Percentiles rank a stretch among this genome's conserved stretches.
Conservation (phyloP, 306 rosid genomes). For the Vigna angularis region DNA sequence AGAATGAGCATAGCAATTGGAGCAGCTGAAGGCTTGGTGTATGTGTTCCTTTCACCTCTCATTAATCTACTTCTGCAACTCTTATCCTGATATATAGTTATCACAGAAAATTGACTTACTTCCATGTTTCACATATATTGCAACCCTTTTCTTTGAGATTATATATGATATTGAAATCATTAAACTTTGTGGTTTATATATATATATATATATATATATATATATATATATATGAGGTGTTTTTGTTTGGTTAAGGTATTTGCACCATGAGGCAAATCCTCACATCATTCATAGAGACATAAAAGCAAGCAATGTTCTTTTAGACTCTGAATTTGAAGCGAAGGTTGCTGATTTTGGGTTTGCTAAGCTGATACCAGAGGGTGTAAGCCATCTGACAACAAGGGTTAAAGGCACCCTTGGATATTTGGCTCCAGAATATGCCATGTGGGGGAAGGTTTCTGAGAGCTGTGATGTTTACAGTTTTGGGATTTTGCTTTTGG, state of each 20-base stretch:
- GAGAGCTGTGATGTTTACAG: slow-evolving; percentile 89
- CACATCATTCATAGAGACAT: slow-evolving; percentile 92
- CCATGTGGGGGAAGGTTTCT: slow-evolving; percentile 95
- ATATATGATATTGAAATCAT: background rate
- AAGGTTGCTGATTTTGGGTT: slow-evolving; percentile 95
- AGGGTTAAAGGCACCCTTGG: slow-evolving; percentile 93
- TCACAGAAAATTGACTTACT: no score
- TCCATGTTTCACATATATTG: no score
- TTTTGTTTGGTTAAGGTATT: slow-evolving; percentile 57
- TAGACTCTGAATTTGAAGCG: slow-evolving; percentile 72
- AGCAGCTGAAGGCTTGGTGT: slow-evolving; percentile 86
- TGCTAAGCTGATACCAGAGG: slow-evolving; percentile 87
- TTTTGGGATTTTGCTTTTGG: slow-evolving; percentile 84
- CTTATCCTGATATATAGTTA: background rate
- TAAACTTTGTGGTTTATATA: background rate
- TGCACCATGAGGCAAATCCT: slow-evolving; percentile 82
- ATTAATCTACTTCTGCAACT: background rate
- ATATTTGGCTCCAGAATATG: slow-evolving; percentile 93
- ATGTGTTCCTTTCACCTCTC: slow-evolving; percentile 43
- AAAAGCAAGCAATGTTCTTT: slow-evolving; percentile 88
- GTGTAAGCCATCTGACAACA: slow-evolving; percentile 82
- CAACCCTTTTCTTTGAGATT: background rate
- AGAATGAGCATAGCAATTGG: slow-evolving; percentile 78
- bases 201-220: background rate
- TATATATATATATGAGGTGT: background rate